Evolutionary conservation across 1,139 yeast species (phyloP).

Genomic region (Yamadazyma triangularis): DNA sequence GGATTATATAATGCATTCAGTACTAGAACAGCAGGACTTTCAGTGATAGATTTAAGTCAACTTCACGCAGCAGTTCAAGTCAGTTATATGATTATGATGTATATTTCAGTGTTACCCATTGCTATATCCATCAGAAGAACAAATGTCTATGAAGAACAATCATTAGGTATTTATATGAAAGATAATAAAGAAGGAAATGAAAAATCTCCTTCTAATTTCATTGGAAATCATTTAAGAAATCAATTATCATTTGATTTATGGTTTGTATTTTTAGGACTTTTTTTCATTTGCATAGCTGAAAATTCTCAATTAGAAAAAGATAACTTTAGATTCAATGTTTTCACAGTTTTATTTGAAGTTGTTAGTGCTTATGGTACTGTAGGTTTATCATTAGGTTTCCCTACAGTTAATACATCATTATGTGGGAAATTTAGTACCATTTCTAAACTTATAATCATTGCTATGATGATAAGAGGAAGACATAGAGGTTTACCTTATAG

Average conservation of each 20-base stretch:
- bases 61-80: constrained; percentile 92
- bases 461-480: constrained; percentile 90
- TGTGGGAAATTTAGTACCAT: constrained; percentile 66
- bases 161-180: constrained; percentile 74
- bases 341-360: constrained; percentile 77
- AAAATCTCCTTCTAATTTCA: constrained; percentile 51
- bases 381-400: constrained; percentile 84
- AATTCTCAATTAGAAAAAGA: constrained; percentile 52
- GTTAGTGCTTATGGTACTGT: constrained; percentile 96
- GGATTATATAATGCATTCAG: constrained; percentile 90
- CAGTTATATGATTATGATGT: constrained; percentile 95
- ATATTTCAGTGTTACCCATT: constrained; percentile 90
- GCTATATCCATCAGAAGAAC: constrained; percentile 96
- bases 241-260: constrained; percentile 94
- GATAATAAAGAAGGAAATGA: constrained; percentile 30
- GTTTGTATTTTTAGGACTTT: constrained; percentile 84
- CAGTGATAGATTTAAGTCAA: constrained; percentile 61
- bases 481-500: constrained; percentile 96
- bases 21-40: constrained; percentile 91
- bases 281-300: constrained; percentile 83
- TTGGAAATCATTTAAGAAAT: constrained; percentile 84
- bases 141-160: constrained; percentile 95
- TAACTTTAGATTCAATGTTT: constrained; percentile 56
- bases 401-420: constrained; percentile 62
- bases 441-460: constrained; percentile 80